These are phyloP conservation scores for Fusarium pininemorale DNA, from an alignment of 2,329 filamentous ascomycete species.

Conservation along the genomic window DNA sequence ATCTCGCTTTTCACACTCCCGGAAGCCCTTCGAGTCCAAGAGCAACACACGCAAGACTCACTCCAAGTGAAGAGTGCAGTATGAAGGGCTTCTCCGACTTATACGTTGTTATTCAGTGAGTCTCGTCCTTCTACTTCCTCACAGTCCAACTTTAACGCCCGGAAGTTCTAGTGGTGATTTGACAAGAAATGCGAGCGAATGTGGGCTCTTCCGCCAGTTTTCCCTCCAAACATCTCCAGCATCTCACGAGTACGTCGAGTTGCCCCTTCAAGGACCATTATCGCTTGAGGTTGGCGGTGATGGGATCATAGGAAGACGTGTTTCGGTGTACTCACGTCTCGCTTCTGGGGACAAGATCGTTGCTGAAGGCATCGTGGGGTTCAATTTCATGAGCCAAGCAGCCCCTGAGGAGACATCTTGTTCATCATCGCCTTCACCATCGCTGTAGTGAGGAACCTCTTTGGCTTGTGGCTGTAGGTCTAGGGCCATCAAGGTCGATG, in stretches of 20 bases:
- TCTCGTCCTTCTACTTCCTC: not conserved
- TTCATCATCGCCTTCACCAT: conserved; percentile 17
- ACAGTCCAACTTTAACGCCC: not conserved
- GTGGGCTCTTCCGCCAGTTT: conserved; percentile 54
- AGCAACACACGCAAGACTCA: conserved; percentile 57
- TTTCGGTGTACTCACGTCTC: conserved; percentile 50
- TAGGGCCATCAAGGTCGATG: conserved; percentile 34
- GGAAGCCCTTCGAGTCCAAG: conserved; percentile 48
- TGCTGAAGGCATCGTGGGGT: conserved; percentile 61
- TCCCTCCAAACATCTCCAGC: conserved; percentile 37
- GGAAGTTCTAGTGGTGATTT: conserved; percentile 55
- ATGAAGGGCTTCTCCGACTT: conserved; percentile 37
- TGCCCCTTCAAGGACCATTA: conserved; percentile 50
- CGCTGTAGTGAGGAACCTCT: conserved; percentile 11
- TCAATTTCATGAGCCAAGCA: conserved; percentile 49
- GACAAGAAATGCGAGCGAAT: conserved; percentile 51
- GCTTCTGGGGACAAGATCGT: conserved; percentile 46
- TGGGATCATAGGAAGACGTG: conserved; percentile 59
- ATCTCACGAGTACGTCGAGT: conserved; percentile 43
- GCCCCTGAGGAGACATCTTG: not conserved
- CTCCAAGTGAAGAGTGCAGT: conserved; percentile 39
- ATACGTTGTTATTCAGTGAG: conserved; percentile 58
- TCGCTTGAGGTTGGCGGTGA: conserved; percentile 55
- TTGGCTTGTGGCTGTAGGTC: not conserved
- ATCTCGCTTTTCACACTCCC: conserved; percentile 56